Evolutionary conservation across 2,329 filamentous ascomycete species (phyloP), one percentile per base, ranked within the genome.

Genomic region (Immersiporthe knoxdaviesiana): DNA sequence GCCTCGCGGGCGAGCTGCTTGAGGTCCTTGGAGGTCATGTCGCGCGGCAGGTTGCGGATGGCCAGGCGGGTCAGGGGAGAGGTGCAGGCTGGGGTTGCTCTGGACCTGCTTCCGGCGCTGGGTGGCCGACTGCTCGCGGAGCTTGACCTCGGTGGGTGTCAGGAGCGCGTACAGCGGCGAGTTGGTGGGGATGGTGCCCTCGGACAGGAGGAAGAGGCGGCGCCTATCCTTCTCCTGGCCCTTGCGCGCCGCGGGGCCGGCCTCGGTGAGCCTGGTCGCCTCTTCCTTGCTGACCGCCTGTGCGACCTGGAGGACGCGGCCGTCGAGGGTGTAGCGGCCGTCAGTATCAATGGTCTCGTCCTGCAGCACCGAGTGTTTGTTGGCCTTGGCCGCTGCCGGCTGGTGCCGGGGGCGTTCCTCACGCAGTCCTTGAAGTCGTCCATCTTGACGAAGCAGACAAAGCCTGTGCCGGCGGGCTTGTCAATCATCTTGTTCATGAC

Each of bases 51-150:
- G 77, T 99, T 99, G 74, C 96, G 92, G 68, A 99, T 84, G 1
- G 95, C 95, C 41, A 99, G 88, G 75, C 96, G 92, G 10, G 94
- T 97, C 65, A 99, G 84, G n/a, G 78, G 92, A 96, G 66, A 99
- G 81, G 79, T 97, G 93, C 44, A 99, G 84, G 63, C 90, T 91
- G 0, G 96, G 95, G 78, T 99, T 99, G 79, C 87, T 89, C 82
- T 97, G 92, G 74, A 99, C 93, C 70, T 97, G 87, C 74, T 91
- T 92, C 82, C 96, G 94, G 64, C 96, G 91, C 81, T 98, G 95
- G 74, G 90, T 92, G 37, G 88, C 88, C 75, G 93, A 97, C 67
- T 93, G 89, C 77, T 97, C 93, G 72, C 96, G 89, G 88, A 98
- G 92, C 76, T 92, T 91, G 73, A 96, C 82, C 78, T 99, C 96